phyloP scores from a whole-genome alignment of 441 rosid species.

The Euphorbia schlechtendalii region DNA sequence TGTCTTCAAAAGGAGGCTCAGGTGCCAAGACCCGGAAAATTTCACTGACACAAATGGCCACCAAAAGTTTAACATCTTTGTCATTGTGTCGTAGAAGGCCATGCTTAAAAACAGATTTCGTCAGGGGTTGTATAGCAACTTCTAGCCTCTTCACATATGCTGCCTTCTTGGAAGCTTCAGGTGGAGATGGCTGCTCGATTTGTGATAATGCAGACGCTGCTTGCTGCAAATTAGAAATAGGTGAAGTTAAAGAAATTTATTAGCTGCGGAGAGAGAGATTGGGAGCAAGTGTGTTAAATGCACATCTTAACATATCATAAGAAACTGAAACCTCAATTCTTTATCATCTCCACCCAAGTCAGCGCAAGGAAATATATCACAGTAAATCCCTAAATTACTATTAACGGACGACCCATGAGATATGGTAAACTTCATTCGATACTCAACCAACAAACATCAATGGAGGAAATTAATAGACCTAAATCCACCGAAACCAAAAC shows the following conservation, averaged over 20 bases:
- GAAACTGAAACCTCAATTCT: background rate
- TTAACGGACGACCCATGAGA: background rate
- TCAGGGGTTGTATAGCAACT: conserved; percentile 45
- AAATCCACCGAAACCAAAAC: background rate
- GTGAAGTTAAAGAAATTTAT: too few species aligned
- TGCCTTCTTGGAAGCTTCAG: conserved; percentile 31
- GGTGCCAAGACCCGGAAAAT: conserved; percentile 79
- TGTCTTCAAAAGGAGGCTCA: conserved; percentile 69
- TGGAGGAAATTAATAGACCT: background rate
- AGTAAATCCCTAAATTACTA: background rate
- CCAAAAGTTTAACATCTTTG: conserved; percentile 68
- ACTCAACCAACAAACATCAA: background rate
- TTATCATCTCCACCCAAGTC: background rate
- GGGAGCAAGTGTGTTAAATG: too few species aligned
- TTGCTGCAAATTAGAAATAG: conserved; percentile 41
- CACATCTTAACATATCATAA: background rate
- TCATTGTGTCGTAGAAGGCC: conserved; percentile 55
- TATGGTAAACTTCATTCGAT: background rate
- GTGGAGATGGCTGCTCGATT: conserved; percentile 55
- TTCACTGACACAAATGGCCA: conserved; percentile 66
- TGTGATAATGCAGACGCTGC: conserved; percentile 52
- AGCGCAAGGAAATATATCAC: background rate
- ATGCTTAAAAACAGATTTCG: conserved; percentile 51
- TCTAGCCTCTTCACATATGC: conserved; percentile 31
- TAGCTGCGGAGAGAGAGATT: too few species aligned